Evolutionary conservation across 179 eudicot species (phyloP).

Genomic region (Actinidia polygama): DNA sequence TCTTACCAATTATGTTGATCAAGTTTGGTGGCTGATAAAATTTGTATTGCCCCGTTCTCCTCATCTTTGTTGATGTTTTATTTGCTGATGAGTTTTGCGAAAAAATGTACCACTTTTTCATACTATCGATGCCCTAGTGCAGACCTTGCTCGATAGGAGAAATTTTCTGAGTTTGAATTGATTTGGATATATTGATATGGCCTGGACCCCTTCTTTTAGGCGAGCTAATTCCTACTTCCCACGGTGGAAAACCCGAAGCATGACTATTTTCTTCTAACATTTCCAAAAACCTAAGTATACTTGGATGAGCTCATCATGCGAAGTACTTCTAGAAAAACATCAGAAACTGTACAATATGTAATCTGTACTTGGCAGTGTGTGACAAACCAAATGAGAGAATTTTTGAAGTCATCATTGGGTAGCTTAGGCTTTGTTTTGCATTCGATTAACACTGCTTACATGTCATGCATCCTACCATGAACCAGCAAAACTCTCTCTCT

Average conservation of each 20-base stretch:
- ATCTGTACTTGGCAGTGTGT: background rate
- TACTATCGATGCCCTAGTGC: background rate
- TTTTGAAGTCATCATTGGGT: too few species aligned
- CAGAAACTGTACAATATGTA: background rate
- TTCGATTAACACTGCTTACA: too few species aligned
- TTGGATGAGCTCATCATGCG: background rate
- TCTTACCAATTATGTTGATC: background rate
- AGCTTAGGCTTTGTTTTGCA: background rate
- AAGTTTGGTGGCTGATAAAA: background rate
- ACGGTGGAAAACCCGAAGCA: too few species aligned
- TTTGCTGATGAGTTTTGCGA: background rate
- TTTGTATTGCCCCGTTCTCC: background rate
- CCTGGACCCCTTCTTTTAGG: too few species aligned
- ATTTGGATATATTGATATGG: too few species aligned
- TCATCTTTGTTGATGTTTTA: background rate
- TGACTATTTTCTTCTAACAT: background rate
- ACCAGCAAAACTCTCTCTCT: too few species aligned
- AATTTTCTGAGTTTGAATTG: too few species aligned
- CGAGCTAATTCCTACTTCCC: too few species aligned
- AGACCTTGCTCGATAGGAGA: too few species aligned
- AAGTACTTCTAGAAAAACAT: background rate
- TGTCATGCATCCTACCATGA: too few species aligned
- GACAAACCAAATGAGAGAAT: too few species aligned
- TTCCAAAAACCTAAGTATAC: background rate
- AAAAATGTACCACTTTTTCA: background rate